phyloP scores from a whole-genome alignment of 345 rosid species.

The Brassica napus region DNA sequence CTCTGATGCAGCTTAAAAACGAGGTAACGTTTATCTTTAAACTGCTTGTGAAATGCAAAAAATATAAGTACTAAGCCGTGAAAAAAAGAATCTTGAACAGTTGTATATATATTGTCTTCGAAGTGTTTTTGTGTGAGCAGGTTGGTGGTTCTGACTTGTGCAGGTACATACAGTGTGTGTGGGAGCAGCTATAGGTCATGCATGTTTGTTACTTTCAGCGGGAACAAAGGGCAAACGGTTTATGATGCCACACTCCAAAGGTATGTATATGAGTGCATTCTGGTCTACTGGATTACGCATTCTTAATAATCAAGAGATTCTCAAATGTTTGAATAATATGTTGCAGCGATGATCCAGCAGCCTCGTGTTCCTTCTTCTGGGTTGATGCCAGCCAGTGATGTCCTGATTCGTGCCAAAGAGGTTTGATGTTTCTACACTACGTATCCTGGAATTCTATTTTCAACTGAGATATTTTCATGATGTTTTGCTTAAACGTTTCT shows the following conservation, averaged over 20 bases:
- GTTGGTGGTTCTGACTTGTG: constrained; percentile 29
- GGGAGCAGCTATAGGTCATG: constrained; percentile 81
- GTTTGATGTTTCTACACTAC: constrained; percentile 41
- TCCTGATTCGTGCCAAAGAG: constrained; percentile 85
- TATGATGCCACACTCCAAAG: constrained; percentile 91
- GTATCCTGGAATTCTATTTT: background rate
- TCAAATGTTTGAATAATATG: constrained; percentile 26
- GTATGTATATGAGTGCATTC: constrained; percentile 37
- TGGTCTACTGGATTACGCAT: background rate
- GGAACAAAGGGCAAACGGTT: constrained; percentile 82
- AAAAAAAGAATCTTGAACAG: background rate
- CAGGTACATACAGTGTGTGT: constrained; percentile 78
- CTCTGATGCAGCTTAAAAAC: constrained; percentile 68
- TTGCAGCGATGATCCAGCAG: constrained; percentile 80
- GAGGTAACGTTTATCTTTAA: constrained; percentile 44
- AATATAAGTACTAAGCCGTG: background rate
- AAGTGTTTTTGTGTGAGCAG: constrained; percentile 1
- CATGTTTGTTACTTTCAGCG: constrained; percentile 80
- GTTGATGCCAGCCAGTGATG: constrained; percentile 84
- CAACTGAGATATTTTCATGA: background rate
- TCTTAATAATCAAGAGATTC: background rate
- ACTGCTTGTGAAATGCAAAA: background rate
- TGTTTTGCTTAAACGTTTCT: background rate
- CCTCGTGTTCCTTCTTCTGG: constrained; percentile 88
- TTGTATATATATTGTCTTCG: background rate